Evolutionary conservation across 305 asterid species (phyloP).

Genomic region (Fraxinus sp.): DNA sequence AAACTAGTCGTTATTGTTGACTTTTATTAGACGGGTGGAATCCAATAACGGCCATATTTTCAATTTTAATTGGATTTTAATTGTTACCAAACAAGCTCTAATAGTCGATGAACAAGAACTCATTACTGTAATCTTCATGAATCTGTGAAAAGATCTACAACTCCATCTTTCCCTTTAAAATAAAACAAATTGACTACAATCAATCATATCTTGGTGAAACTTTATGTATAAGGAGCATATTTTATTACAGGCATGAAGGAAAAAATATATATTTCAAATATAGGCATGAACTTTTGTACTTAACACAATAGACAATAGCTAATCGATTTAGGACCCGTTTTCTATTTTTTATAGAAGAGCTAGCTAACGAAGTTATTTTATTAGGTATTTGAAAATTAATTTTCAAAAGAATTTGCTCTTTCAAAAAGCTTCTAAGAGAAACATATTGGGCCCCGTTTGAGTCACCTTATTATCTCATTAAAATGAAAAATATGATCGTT

Average conservation of each 20-base stretch:
- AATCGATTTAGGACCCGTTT: neutral
- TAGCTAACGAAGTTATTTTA: neutral
- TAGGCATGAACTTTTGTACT: neutral
- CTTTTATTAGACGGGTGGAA: too few species aligned
- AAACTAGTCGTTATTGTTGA: too few species aligned
- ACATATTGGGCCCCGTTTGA: neutral
- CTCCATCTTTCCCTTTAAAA: neutral
- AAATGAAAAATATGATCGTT: too few species aligned
- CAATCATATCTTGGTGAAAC: neutral
- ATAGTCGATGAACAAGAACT: neutral
- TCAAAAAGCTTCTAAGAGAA: neutral
- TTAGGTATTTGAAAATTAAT: neutral
- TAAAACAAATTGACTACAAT: neutral
- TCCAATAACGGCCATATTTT: too few species aligned
- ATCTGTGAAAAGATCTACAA: neutral
- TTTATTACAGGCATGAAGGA: neutral
- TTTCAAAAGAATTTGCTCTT: neutral
- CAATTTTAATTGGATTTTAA: too few species aligned
- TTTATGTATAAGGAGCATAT: neutral
- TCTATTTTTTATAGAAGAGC: neutral
- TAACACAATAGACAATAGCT: neutral
- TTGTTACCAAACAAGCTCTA: too few species aligned
- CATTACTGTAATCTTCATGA: neutral
- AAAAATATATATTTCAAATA: neutral
- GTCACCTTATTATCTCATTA: too few species aligned